Percentiles rank a stretch among this genome's conserved stretches.
phyloP scores from a whole-genome alignment of 2,329 filamentous ascomycete genomes.

The Penicillium sp. region DNA sequence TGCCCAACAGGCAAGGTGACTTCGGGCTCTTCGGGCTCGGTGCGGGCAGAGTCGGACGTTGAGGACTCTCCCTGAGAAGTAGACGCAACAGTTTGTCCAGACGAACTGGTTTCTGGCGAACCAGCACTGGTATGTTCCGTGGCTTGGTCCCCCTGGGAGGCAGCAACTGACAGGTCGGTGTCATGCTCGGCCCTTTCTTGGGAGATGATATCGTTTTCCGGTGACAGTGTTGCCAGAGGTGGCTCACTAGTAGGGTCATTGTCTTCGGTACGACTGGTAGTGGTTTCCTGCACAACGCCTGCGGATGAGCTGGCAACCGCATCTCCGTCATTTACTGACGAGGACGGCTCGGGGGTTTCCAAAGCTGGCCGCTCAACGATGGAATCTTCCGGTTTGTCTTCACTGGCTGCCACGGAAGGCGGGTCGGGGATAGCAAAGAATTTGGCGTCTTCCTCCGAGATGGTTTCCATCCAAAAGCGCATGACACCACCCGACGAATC shows the following conservation, averaged over 20 bases:
- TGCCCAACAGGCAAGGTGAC: constrained; percentile 37
- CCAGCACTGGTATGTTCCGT: constrained; percentile 19
- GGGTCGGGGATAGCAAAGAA: constrained; percentile 43
- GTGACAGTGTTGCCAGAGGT: constrained; percentile 10
- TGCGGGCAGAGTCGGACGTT: constrained; percentile 3
- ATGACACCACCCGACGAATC: constrained; percentile 31
- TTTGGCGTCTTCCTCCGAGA: constrained; percentile 43
- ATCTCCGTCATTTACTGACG: constrained; percentile 23
- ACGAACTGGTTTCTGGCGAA: constrained; percentile 8
- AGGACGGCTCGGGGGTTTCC: constrained; percentile 27
- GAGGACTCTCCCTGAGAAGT: not conserved
- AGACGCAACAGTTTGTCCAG: not conserved
- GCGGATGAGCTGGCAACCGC: constrained; percentile 35
- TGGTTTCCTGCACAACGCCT: constrained; percentile 7
- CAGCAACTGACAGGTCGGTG: constrained; percentile 33
- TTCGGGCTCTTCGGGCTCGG: constrained; percentile 25
- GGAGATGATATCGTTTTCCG: constrained; percentile 15
- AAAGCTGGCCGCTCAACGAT: constrained; percentile 33
- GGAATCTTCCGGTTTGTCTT: constrained; percentile 37
- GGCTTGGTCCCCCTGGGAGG: constrained; percentile 34
- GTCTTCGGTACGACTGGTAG: not conserved
- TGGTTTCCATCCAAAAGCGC: constrained; percentile 45
- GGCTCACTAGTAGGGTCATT: not conserved
- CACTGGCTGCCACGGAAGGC: constrained; percentile 20
- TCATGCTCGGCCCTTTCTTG: constrained; percentile 30